Base-by-base conservation (phyloP, 306 rosid species). In the Albizia julibrissin region DNA sequence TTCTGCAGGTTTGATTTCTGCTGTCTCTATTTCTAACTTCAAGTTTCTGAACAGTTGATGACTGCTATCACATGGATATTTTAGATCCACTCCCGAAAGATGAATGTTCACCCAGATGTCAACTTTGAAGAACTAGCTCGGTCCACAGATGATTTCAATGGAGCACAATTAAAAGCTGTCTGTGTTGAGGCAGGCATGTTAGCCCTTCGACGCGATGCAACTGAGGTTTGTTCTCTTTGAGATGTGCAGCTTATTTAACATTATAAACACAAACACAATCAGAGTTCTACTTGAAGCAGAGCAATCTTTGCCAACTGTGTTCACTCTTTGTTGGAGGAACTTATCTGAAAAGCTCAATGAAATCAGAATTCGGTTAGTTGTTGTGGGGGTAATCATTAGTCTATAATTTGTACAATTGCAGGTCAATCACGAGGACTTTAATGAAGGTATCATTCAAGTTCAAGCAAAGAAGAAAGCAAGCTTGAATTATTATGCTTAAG, bases 381-480 rank as follows among this genome's bases (percentile, higher is more conserved):
- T 44, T 74, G 65, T 14, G 24, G 12, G 71, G 75, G 61, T 78
- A 22, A 10, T 81, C n/a, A 6, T 46, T 31, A 27, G 77, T 76
- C 39, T 81, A 15, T 75, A 31, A 62, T 83, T 31, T 49, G 56
- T 67, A 29, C 47, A 39, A 81, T 59, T 74, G 56, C 69, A 93
- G 97, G 97, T 96, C 75, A 96, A 93, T 80, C 99, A 96, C 8
- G 98, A 93, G 76, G 99, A 96, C 82, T 96, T 92, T 8, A 93
- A 96, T 83, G 97, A 96, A 87, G 99, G 99, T 47, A 93, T 93
- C 47, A 93, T 92, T 72, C 94, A 92, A 85, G 97, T 96, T 83
- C 98, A 96, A 78, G 98, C 98, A 26, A 92, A 93, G 92, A 96
- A 93, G 92, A 93, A 92, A 64, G 82, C 97, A 26, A 96, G 99